Conservation (phyloP, 164 flowering plant genomes). For the Echeveria elegans region DNA sequence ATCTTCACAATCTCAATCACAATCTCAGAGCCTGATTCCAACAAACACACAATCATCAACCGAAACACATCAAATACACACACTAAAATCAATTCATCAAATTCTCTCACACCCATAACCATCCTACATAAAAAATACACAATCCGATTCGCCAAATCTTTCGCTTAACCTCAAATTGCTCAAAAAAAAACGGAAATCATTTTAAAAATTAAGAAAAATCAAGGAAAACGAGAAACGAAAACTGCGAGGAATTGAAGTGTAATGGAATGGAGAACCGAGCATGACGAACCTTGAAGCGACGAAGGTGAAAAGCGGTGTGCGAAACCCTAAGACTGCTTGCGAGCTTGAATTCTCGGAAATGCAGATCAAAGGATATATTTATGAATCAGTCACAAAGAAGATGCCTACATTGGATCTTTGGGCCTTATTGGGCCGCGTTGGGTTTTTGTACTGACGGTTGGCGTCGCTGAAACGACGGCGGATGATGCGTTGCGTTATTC, state of each 20-base stretch:
- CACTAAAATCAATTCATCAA: not conserved
- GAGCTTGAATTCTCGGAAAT: not conserved
- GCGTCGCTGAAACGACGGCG: no score
- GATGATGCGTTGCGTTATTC: no score
- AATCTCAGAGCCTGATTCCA: not conserved
- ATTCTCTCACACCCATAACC: no score
- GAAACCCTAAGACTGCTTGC: not conserved
- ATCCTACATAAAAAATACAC: not conserved
- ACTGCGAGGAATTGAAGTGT: not conserved
- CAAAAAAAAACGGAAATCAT: not conserved
- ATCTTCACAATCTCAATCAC: not conserved
- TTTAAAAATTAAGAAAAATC: not conserved
- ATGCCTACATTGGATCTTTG: not conserved
- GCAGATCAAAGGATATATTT: conserved; percentile 2
- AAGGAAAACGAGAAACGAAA: not conserved
- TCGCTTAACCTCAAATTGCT: not conserved
- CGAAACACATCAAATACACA: not conserved
- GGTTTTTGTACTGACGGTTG: no score
- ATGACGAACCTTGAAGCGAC: not conserved
- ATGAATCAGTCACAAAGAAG: not conserved
- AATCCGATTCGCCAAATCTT: no score
- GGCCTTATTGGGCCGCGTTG: not conserved
- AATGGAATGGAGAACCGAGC: not conserved
- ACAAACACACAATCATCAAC: not conserved
- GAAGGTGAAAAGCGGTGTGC: not conserved